phyloP scores from a whole-genome alignment of 257 asterid species.

The Solanum clarkiae region DNA sequence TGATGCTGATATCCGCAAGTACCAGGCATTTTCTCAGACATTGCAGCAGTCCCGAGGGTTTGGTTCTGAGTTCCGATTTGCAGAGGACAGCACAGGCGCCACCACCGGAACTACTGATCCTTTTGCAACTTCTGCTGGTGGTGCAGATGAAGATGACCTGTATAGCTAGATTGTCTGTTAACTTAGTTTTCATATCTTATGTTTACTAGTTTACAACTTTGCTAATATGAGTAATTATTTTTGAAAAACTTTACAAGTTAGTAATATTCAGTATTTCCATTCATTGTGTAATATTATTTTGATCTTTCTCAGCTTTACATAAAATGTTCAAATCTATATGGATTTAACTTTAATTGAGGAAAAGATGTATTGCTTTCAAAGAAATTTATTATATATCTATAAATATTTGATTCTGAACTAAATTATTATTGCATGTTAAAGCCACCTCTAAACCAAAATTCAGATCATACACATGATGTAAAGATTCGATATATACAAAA shows the following conservation, averaged over 20 bases:
- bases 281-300: background rate
- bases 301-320: background rate
- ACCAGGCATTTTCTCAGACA: slow-evolving; percentile 71
- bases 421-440: too few relatives aligned
- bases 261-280: background rate
- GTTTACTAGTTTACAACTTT: background rate
- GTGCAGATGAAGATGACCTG: slow-evolving; percentile 18
- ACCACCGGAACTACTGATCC: slow-evolving; percentile 34
- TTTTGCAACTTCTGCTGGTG: slow-evolving; percentile 31
- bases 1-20: slow-evolving; percentile 72
- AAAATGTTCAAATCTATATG: background rate
- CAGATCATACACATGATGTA: too few relatives aligned
- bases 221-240: background rate
- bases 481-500: too few relatives aligned
- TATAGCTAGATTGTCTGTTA: background rate
- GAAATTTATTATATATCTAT: too few relatives aligned
- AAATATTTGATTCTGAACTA: too few relatives aligned
- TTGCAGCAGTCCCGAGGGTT: slow-evolving; percentile 83
- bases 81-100: slow-evolving; percentile 15
- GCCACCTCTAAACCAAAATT: too few relatives aligned
- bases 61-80: slow-evolving; percentile 59
- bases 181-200: background rate
- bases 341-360: background rate
- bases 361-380: background rate
- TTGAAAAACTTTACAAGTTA: background rate